Evolutionary conservation across 495 filamentous ascomycete genomes (phyloP), one percentile per base, ranked within the genome.

Genomic region (Entonaema liquescens): DNA sequence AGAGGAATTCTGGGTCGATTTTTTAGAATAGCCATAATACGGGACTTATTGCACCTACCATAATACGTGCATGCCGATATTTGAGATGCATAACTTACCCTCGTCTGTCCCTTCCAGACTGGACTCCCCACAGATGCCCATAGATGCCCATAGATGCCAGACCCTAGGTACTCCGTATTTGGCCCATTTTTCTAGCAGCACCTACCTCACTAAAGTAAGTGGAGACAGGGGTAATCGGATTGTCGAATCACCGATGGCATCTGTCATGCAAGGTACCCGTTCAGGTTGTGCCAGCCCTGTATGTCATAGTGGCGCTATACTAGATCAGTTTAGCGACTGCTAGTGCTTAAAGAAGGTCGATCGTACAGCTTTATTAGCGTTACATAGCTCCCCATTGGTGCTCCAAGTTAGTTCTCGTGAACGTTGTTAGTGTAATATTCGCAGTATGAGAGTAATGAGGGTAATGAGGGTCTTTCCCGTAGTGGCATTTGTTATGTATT

Each of bases 191-290:
- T 68, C 61, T 68, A 65, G 28, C 65, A 44, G 57, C 56, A 33
- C 50, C 50, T 28, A 1, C n/a, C n/a, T n/a, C n/a, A n/a, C n/a
- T n/a, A 9, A 33, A 9, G 31, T 33, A 33, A 59, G 70, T 68
- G 70, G 70, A 40, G 49, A 61, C 65, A 72, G 65, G 70, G 70
- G 60, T 29, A 9, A 60, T 65, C 56, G 50, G 38, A 65, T 68
- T 62, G 65, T 56, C 70, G 25, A 73, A 73, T 73, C 70, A 68
- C 57, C 40, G 61, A 23, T 12, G 9, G 40, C 21, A 40, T 73
- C 15, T 40, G 40, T 59, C 49, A 68, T 77, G 75, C 74, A 76
- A 76, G 73, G 75, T 74, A 77, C 75, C 73, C 67, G 73, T 77
- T 74, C 67, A 59, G 62, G 70, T 49, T 59, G 66, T 62, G 64